phyloP scores from a whole-genome alignment of 176 grass and related monocot species.

The Alloteropsis semialata region DNA sequence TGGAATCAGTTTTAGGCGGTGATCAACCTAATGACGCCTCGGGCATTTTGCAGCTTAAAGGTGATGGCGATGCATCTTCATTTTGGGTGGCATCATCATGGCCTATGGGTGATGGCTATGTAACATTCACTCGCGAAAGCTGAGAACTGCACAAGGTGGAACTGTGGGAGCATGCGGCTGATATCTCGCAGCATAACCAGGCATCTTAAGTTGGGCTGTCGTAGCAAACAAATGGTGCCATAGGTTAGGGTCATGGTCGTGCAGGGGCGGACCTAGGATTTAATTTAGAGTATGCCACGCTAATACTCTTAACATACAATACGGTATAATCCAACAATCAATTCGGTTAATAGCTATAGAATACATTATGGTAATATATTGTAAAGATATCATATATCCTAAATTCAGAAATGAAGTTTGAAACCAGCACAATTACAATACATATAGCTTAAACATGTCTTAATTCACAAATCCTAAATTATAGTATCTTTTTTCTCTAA shows the following conservation, averaged over 20 bases:
- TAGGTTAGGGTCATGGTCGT: not conserved
- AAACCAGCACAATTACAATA: no score
- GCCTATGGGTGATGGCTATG: not conserved
- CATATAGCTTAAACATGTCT: no score
- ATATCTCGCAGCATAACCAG: not conserved
- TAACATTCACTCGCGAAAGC: not conserved
- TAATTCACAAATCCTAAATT: no score
- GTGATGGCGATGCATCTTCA: not conserved
- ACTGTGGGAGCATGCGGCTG: not conserved
- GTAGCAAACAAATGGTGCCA: not conserved
- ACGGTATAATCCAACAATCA: no score
- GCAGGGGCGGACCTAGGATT: no score
- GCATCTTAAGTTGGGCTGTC: not conserved
- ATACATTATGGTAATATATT: no score
- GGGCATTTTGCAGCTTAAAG: slow-evolving; percentile 8
- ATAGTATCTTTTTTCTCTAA: no score
- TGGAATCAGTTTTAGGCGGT: not conserved
- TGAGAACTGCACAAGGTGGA: not conserved
- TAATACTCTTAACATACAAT: no score
- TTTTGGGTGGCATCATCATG: not conserved
- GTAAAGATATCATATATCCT: no score
- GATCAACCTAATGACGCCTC: not conserved
- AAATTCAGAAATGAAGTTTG: no score
- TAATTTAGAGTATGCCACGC: no score
- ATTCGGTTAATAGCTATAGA: no score